Evolutionary conservation across 805 yeast species (phyloP), one percentile per base, ranked within the genome.

Genomic region (Candida nonsorbophila): DNA sequence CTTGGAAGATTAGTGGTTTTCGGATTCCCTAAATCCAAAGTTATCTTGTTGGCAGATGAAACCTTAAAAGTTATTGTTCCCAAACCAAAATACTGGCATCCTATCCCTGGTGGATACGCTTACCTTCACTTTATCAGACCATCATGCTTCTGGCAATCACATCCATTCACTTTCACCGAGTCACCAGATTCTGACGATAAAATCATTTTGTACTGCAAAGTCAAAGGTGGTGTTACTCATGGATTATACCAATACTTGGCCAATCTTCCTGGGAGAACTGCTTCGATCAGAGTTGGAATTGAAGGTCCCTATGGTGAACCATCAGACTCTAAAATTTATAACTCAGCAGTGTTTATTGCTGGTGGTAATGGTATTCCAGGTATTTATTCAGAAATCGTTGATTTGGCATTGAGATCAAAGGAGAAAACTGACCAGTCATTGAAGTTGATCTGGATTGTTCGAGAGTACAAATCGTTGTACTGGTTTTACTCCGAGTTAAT

Each of bases 311-410:
- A 83, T 44, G 85, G 90, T 5, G 62, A 63, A 25, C 44, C 68
- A 3, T 45, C 72, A 3, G 70, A 79, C 3, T 55, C 76, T 11
- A 53, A 59, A 14, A 58, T 61, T 24, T 79, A 69, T 42, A 69
- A 74, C 29, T 67, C 71, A 35, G 70, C 78, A 4, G 62, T 78
- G 4, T 65, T 79, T 24, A 38, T 82, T 11, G 81, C 88, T 10
- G 88, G 86, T 27, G 90, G 92, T 22, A 76, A 76, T 30, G 92
- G 92, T 31, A 62, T 83, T 29, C 78, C 90, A 1, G 84, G 77
- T 19, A 55, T 67, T 20, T 52, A 58, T 29, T 59, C 67, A n/a
- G 68, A 67, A 40, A 61, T 62, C 29, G 27, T 44, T 20, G 51
- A 55, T 33, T 33, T 56, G 25, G 47, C 55, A n/a, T n/a, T n/a